These are phyloP conservation scores for Streptanthus diversifolius DNA, from an alignment of 345 rosid genomes.

Conservation along the genomic window DNA sequence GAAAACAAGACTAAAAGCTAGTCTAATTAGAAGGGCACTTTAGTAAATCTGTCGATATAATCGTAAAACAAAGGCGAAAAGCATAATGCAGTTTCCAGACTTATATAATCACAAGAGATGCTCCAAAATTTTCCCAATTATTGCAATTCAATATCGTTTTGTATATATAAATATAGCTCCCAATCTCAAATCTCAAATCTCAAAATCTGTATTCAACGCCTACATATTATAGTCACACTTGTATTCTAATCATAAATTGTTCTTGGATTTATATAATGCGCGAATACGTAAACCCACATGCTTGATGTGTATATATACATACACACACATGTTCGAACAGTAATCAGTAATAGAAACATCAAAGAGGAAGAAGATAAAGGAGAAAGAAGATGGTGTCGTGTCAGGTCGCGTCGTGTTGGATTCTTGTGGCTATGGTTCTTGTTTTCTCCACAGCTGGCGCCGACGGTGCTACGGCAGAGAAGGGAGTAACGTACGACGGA, in stretches of 20 bases:
- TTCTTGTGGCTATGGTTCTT: slow-evolving; percentile 18
- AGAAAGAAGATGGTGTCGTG: slow-evolving; percentile 15
- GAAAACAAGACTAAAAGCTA: not conserved
- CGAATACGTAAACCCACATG: slow-evolving; percentile 19
- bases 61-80: slow-evolving; percentile 19
- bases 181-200: slow-evolving; percentile 22
- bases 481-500: slow-evolving; percentile 42
- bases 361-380: not conserved
- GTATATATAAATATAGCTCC: not conserved
- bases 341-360: slow-evolving; percentile 4
- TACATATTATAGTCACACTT: slow-evolving; percentile 3
- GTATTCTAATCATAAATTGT: not conserved
- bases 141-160: slow-evolving; percentile 9
- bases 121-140: not conserved
- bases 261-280: slow-evolving; percentile 21
- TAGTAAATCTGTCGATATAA: not conserved
- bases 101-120: slow-evolving; percentile 6
- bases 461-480: slow-evolving; percentile 31
- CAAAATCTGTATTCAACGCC: slow-evolving; percentile 2
- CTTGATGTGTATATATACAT: slow-evolving; percentile 14
- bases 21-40: slow-evolving; percentile 10
- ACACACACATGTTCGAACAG: slow-evolving; percentile 5
- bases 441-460: not conserved
- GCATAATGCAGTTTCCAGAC: not conserved
- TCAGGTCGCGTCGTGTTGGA: slow-evolving; percentile 17